Percentiles rank a stretch among this genome's conserved stretches.
These are phyloP conservation scores for Oryza meyeriana DNA, from an alignment of 176 grass and related monocot genomes.

Conservation along the genomic window DNA sequence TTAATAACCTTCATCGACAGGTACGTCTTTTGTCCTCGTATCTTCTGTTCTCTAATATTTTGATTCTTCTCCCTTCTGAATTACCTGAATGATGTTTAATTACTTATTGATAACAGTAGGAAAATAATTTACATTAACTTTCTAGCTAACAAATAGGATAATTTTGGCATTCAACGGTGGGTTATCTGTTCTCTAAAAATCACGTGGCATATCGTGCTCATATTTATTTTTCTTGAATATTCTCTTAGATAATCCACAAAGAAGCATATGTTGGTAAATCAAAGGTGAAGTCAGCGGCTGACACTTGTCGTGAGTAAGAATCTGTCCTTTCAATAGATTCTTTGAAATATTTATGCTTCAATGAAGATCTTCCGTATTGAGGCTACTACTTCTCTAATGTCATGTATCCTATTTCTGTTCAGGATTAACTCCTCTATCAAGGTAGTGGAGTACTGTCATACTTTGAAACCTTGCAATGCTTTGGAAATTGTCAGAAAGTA, in stretches of 20 bases:
- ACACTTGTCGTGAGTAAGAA: constrained; percentile 87
- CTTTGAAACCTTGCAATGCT: constrained; percentile 72
- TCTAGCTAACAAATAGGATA: not conserved
- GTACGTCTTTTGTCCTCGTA: constrained; percentile 37
- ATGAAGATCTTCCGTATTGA: not conserved
- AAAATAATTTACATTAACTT: not conserved
- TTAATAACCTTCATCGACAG: constrained; percentile 91
- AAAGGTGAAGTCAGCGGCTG: constrained; percentile 92
- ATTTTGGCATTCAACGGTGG: not conserved
- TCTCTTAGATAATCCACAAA: constrained; percentile 81
- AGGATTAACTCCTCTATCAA: constrained; percentile 95
- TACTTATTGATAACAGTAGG: not conserved
- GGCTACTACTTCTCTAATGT: constrained; percentile 7
- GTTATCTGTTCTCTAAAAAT: not conserved
- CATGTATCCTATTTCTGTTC: constrained; percentile 35
- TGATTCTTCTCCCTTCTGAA: not conserved
- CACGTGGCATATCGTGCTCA: not conserved
- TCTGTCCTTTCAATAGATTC: not conserved
- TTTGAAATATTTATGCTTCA: not conserved
- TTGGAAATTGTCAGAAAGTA: constrained; percentile 76
- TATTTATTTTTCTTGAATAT: constrained; percentile 29
- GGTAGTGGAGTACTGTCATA: constrained; percentile 68
- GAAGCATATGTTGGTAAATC: constrained; percentile 74
- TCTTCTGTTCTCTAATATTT: not conserved
- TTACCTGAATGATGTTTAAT: not conserved